Evolutionary conservation across 768 basidiomycete species (phyloP).

Genomic region (Tremella mesenterica): DNA sequence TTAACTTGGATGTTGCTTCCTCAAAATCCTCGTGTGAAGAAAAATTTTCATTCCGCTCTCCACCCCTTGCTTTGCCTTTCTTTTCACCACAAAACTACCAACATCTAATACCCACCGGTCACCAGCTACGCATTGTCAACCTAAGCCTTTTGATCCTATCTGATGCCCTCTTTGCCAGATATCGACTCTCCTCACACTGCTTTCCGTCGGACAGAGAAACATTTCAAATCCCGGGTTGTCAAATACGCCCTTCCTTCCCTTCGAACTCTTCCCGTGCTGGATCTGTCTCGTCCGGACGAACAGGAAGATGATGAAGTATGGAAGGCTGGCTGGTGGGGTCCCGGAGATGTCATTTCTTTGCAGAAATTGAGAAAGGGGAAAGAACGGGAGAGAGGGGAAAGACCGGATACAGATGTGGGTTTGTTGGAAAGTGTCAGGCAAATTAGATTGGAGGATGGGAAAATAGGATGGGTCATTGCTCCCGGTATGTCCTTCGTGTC

Average conservation of each 20-base stretch:
- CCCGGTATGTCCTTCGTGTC: constrained; percentile 29
- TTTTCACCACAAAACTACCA: no score
- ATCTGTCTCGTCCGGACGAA: constrained; percentile 26
- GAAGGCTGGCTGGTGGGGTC: constrained; percentile 36
- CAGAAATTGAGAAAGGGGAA: constrained; percentile 23
- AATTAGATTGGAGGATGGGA: constrained; percentile 15
- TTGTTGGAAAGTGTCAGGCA: constrained; percentile 10
- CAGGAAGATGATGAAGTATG: constrained; percentile 32
- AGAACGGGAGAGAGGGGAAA: constrained; percentile 15
- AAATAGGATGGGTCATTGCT: constrained; percentile 23
- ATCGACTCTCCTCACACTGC: constrained; percentile 17
- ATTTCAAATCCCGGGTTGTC: constrained; percentile 29
- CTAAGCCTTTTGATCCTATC: no score
- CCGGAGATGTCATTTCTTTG: background rate
- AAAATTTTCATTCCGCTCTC: no score
- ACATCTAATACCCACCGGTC: no score
- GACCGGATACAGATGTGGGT: constrained; percentile 7
- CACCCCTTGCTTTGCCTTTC: no score
- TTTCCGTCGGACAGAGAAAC: constrained; percentile 34
- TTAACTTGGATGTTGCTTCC: no score
- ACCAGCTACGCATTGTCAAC: no score
- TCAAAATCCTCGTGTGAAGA: no score
- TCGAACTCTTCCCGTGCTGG: constrained; percentile 20
- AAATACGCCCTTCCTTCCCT: constrained; percentile 14
- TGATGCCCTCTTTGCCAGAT: background rate